Evolutionary conservation across 768 basidiomycete genomes (phyloP), one percentile per base, ranked within the genome.

Genomic region (Lyophyllum shimeji): DNA sequence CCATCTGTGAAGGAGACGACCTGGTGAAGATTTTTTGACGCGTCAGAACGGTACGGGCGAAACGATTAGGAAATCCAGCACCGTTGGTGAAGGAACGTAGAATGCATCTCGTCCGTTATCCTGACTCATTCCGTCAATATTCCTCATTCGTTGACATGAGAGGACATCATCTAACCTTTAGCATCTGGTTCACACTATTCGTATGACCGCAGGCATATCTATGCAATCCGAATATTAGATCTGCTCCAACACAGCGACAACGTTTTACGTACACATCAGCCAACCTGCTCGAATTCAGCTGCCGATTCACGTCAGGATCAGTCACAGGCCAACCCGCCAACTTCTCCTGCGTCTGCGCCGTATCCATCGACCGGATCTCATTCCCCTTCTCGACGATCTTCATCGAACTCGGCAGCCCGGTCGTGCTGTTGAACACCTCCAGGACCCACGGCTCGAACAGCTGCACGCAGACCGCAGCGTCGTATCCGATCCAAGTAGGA

Each of bases 31-130:
- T n/a, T 8, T 12, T 37, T 11, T 6, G 34, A 18, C 33, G 39
- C 6, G 21, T 31, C 34, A 46, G 18, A 42, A 25, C 21, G 50
- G 40, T 46, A 0, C 27, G 25, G 15, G 12, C 15, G 46, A 29
- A 31, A 13, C 9, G n/a, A 47, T 42, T 9, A 9, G 6, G 20
- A 20, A 39, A 21, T 20, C 11, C 4, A n/a, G n/a, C 50, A 77
- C 76, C 39, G 71, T 72, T n/a, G 74, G 75, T 5, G 73, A 73
- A 18, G 77, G 76, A 8, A 74, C 74, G 57, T 78, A 79, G 21
- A 46, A 67, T 3, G 68, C 52, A 52, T 75, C 74, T 15, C 73
- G 62, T 12, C 73, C 76, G 48, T 75, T 77, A 53, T 76, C 77
- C 71, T 71, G 46, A 29, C 39, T 20, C 12, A 24, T 27, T n/a